Evolutionary conservation across 2,329 filamentous ascomycete species (phyloP).

Genomic region (Phialophora expanda): DNA sequence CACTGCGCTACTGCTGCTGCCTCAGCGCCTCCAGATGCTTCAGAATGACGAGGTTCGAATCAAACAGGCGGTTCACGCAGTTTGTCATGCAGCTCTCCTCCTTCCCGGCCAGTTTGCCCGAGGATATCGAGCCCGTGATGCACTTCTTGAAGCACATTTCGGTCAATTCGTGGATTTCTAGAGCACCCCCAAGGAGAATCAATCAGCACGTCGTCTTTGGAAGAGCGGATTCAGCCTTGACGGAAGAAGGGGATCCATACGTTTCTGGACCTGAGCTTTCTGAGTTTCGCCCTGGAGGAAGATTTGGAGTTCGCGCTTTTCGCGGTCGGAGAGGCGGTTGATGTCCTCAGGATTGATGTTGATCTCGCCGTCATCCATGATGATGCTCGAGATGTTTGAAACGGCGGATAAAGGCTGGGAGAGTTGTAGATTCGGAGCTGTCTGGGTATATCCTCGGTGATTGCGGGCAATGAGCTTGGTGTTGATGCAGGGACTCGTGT

Average conservation of each 20-base stretch:
- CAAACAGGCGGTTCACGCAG: constrained; percentile 92
- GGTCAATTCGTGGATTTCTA: constrained; percentile 69
- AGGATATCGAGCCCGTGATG: constrained; percentile 74
- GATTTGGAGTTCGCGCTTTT: constrained; percentile 85
- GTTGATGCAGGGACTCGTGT: background rate
- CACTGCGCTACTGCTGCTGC: constrained; percentile 46
- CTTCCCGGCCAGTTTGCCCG: constrained; percentile 71
- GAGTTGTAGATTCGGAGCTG: background rate
- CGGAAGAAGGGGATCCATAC: constrained; percentile 44
- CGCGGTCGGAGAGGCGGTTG: constrained; percentile 69
- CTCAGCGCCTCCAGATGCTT: constrained; percentile 76
- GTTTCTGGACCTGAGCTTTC: constrained; percentile 67
- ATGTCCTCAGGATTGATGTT: constrained; percentile 36
- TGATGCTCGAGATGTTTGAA: background rate
- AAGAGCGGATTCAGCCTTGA: background rate
- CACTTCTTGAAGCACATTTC: constrained; percentile 96
- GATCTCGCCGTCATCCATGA: constrained; percentile 37
- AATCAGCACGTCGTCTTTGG: background rate
- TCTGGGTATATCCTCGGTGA: background rate
- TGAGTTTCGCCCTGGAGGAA: constrained; percentile 85
- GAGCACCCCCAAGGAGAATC: background rate
- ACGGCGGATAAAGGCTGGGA: background rate
- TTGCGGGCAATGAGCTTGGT: background rate
- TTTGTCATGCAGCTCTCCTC: constrained; percentile 88
- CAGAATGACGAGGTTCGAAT: constrained; percentile 83